These are phyloP conservation scores for Immersiporthe knoxdaviesiana DNA, from an alignment of 2,329 filamentous ascomycete species.

Conservation along the genomic window DNA sequence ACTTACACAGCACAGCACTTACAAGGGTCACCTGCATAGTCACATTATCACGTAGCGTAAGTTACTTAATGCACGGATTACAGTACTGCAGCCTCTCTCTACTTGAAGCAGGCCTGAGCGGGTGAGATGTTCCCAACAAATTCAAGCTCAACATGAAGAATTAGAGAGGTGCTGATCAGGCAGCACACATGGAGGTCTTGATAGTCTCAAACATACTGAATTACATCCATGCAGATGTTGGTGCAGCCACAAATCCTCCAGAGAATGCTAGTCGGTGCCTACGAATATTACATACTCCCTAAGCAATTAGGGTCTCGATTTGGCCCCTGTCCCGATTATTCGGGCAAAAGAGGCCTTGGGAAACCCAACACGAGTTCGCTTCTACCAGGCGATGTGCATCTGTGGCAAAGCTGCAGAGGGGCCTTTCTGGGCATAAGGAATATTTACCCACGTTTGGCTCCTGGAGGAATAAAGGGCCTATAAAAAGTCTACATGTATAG, in stretches of 20 bases:
- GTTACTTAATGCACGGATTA: too few relatives aligned
- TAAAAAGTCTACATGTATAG: neutral
- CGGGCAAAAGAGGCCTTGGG: neutral
- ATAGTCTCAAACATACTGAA: neutral
- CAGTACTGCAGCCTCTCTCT: too few relatives aligned
- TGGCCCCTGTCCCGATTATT: neutral
- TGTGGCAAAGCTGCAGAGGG: neutral
- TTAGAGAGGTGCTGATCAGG: neutral
- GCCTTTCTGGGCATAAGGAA: neutral
- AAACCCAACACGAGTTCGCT: neutral
- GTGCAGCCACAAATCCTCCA: neutral
- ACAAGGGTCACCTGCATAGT: neutral
- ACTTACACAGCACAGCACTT: too few relatives aligned
- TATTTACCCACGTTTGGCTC: neutral
- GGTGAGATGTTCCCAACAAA: neutral
- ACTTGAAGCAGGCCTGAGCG: neutral
- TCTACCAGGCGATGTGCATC: neutral
- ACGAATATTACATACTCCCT: neutral
- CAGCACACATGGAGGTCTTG: neutral
- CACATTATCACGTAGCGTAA: too few relatives aligned
- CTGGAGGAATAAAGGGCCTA: neutral
- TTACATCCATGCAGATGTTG: neutral
- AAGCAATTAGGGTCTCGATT: neutral
- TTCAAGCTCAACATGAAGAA: neutral
- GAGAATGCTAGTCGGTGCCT: neutral